phyloP scores from a whole-genome alignment of 129 eudicot genomes.

The Pseudognaphalium luteoalbum region DNA sequence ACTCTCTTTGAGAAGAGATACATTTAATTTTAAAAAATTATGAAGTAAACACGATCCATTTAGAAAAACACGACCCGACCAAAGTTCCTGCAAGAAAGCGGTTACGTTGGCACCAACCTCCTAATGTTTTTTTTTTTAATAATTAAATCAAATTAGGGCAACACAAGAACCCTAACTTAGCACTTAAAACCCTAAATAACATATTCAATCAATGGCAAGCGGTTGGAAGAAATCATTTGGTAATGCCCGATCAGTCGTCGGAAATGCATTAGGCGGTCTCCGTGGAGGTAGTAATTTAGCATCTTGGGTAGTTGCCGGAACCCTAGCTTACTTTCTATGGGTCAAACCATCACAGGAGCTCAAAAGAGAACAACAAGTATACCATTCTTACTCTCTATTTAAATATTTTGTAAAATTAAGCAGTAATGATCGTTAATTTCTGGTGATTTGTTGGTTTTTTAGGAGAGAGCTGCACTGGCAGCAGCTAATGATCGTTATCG shows the following conservation, averaged over 20 bases:
- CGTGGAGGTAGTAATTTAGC: slow-evolving; percentile 54
- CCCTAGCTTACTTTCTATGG: slow-evolving; percentile 61
- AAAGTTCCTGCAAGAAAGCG: slow-evolving; percentile 14
- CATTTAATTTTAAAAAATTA: no score
- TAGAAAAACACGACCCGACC: slow-evolving; percentile 1
- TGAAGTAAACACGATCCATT: slow-evolving; percentile 12
- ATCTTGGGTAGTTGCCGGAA: slow-evolving; percentile 72
- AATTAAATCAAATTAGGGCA: slow-evolving; percentile 7
- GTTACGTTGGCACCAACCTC: slow-evolving; percentile 9
- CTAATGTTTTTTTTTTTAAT: not conserved
- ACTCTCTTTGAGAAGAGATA: no score
- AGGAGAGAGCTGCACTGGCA: slow-evolving; percentile 58
- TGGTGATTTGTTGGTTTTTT: not conserved
- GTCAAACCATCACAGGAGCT: slow-evolving; percentile 59
- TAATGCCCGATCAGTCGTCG: slow-evolving; percentile 40
- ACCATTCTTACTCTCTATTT: not conserved
- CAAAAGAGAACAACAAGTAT: slow-evolving; percentile 52
- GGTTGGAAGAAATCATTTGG: slow-evolving; percentile 42
- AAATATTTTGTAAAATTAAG: not conserved
- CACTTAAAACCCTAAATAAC: slow-evolving; percentile 10
- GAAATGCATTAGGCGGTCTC: slow-evolving; percentile 52
- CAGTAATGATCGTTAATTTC: not conserved
- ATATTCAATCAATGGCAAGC: slow-evolving; percentile 31
- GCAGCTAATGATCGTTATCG: slow-evolving; percentile 60
- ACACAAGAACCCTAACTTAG: slow-evolving; percentile 18